These are phyloP conservation scores for Tephrocybe sp. DNA, from an alignment of 768 basidiomycete genomes.

Conservation along the genomic window DNA sequence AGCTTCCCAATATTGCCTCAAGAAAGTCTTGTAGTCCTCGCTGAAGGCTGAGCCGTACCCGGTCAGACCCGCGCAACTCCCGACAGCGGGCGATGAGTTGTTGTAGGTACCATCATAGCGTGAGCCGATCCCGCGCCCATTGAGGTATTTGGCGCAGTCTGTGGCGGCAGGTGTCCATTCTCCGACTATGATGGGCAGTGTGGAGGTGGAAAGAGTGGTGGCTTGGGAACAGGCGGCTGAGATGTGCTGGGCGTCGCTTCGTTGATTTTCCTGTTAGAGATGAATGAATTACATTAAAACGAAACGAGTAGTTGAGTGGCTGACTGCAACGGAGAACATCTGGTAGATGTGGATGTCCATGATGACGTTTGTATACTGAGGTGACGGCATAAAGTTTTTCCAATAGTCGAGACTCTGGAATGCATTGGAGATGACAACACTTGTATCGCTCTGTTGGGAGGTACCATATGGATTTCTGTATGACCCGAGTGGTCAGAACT, in stretches of 20 bases:
- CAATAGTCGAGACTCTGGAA: slow-evolving; percentile 77
- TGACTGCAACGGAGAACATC: slow-evolving; percentile 61
- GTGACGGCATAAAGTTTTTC: slow-evolving; percentile 58
- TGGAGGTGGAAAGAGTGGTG: slow-evolving; percentile 46
- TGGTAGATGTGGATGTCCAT: slow-evolving; percentile 84
- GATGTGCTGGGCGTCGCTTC: slow-evolving; percentile 67
- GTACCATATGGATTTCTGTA: slow-evolving; percentile 35
- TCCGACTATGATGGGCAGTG: slow-evolving; percentile 82
- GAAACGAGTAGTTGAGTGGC: no score
- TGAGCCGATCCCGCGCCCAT: slow-evolving; percentile 75
- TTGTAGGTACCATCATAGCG: slow-evolving; percentile 63
- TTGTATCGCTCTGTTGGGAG: slow-evolving; percentile 54
- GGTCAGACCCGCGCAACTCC: slow-evolving; percentile 72
- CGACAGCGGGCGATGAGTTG: slow-evolving; percentile 67
- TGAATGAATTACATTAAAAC: neutral
- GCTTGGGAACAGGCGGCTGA: slow-evolving; percentile 51
- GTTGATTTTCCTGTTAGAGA: slow-evolving; percentile 51
- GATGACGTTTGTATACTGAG: slow-evolving; percentile 61
- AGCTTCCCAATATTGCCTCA: slow-evolving; percentile 83
- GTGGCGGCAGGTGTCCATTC: slow-evolving; percentile 84
- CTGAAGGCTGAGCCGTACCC: slow-evolving; percentile 78
- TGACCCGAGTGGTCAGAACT: slow-evolving; percentile 5
- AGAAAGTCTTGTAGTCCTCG: slow-evolving; percentile 75
- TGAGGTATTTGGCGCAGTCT: slow-evolving; percentile 81
- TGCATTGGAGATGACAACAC: slow-evolving; percentile 75